A percentile compares a stretch with the other conserved stretches of the same genome.
Conservation (phyloP, 805 yeast genomes). For the Yueomyces sp. region DNA sequence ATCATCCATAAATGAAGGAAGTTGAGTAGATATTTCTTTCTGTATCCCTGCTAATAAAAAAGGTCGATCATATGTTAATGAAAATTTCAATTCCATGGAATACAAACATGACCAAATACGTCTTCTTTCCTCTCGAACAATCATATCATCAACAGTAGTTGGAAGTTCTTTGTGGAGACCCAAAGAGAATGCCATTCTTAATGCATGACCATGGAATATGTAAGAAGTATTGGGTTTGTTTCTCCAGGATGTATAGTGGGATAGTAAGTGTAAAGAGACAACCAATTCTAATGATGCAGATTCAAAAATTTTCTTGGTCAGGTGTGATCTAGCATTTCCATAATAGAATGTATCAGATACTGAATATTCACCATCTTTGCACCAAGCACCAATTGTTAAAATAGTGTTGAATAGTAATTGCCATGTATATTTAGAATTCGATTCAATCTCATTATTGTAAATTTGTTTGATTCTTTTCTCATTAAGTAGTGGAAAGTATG, state of each 20-base stretch:
- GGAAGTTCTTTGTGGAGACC: conserved; percentile 43
- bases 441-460: conserved; percentile 29
- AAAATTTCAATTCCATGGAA: conserved; percentile 49
- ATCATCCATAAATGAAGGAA: conserved; percentile 40
- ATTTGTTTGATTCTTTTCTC: conserved; percentile 37
- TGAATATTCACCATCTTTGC: conserved; percentile 38
- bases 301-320: conserved; percentile 39
- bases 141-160: conserved; percentile 5
- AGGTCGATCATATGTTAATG: conserved; percentile 55
- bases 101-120: conserved; percentile 59
- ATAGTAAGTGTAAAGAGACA: conserved; percentile 38
- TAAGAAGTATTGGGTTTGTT: conserved; percentile 58
- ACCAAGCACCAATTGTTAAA: conserved; percentile 59
- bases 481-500: conserved; percentile 47
- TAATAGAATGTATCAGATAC: conserved; percentile 43
- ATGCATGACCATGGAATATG: conserved; percentile 51
- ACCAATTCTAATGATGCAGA: conserved; percentile 44
- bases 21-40: conserved; percentile 34
- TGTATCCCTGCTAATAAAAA: conserved; percentile 33
- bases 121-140: conserved; percentile 38
- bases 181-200: conserved; percentile 52
- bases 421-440: conserved; percentile 34
- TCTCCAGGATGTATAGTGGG: conserved; percentile 51
- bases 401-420: conserved; percentile 42
- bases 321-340: conserved; percentile 33